phyloP scores from a whole-genome alignment of 1,139 yeast genomes.

The Candida tetrigidarum region DNA sequence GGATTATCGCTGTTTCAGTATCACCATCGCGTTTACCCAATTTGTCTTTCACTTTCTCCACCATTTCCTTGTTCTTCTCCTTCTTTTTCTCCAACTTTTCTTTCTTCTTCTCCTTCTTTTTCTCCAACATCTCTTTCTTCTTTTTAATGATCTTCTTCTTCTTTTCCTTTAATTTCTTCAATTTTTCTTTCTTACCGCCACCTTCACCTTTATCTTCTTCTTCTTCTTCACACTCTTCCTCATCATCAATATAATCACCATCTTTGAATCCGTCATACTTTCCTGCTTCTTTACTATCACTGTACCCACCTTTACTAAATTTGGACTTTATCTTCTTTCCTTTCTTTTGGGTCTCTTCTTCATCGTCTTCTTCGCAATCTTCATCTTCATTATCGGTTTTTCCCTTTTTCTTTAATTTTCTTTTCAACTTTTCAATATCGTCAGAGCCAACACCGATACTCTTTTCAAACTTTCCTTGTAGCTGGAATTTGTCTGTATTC shows the following conservation, averaged over 20 bases:
- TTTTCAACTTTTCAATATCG: not conserved
- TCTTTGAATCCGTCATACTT: conserved; percentile 7
- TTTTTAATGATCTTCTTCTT: not conserved
- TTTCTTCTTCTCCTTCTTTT: conserved; percentile 11
- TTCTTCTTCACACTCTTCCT: conserved; percentile 6
- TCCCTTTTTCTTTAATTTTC: not conserved
- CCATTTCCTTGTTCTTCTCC: conserved; percentile 12
- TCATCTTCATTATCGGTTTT: not conserved
- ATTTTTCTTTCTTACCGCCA: not conserved
- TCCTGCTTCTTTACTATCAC: not conserved
- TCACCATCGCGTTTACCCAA: not conserved
- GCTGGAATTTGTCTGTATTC: not conserved
- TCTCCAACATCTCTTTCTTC: conserved; percentile 8
- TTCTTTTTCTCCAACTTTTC: conserved; percentile 13
- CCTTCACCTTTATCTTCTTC: not conserved
- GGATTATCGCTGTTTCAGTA: too few species aligned
- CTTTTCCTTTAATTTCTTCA: conserved; percentile 1
- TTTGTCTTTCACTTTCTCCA: not conserved
- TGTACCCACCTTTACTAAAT: not conserved
- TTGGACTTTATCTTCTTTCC: conserved; percentile 3
- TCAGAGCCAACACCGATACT: not conserved
- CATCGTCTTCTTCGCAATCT: not conserved
- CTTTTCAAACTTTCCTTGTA: not conserved
- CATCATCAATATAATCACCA: conserved; percentile 6
- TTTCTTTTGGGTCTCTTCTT: not conserved